A percentile compares a stretch with the other conserved stretches of the same genome.
phyloP scores from a whole-genome alignment of 2,329 filamentous ascomycete genomes.

The Aspergillus bombycis region DNA sequence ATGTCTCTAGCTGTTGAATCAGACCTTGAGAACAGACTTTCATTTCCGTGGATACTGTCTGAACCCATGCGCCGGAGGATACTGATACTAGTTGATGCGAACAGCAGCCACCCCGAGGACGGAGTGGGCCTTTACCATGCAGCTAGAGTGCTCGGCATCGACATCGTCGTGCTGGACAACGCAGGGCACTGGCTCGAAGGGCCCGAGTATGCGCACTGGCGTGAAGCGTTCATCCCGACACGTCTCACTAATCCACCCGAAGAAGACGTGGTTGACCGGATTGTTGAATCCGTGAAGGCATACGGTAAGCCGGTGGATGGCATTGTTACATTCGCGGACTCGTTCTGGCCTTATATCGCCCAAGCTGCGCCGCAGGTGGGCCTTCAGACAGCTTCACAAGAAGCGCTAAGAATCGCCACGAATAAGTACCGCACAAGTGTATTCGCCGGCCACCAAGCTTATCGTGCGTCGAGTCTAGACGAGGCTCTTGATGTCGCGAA shows the following conservation, averaged over 20 bases:
- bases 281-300: background rate
- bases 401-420: background rate
- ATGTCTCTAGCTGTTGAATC: background rate
- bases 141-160: background rate
- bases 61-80: background rate
- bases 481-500: background rate
- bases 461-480: background rate
- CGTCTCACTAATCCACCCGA: background rate
- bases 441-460: background rate
- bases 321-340: background rate
- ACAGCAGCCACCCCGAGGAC: background rate
- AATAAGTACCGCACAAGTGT: background rate
- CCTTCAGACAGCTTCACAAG: background rate
- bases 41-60: background rate
- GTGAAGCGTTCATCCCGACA: background rate
- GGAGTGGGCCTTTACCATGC: background rate
- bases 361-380: background rate
- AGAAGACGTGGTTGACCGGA: background rate
- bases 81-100: background rate
- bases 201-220: background rate
- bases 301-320: background rate
- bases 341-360: background rate
- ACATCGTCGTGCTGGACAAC: constrained; percentile 3
- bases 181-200: background rate
- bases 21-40: background rate